Evolutionary conservation across 1,284 basidiomycete genomes (phyloP).

Genomic region (Tilletia walkeri): DNA sequence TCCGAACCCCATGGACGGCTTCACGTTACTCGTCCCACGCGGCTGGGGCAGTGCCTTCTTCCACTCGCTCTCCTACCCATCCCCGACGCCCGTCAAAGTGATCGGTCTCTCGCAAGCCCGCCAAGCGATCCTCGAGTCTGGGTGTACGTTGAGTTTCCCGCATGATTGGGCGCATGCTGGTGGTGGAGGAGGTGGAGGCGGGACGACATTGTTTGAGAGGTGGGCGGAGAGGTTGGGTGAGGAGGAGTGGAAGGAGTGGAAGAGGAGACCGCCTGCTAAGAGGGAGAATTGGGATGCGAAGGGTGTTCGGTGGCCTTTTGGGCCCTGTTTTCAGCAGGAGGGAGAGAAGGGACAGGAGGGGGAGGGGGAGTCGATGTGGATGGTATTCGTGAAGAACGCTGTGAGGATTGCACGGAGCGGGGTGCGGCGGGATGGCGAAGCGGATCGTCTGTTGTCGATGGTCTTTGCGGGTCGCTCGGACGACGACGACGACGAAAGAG

Average conservation of each 20-base stretch:
- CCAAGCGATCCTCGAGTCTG: constrained; percentile 26
- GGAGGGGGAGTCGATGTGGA: constrained; percentile 24
- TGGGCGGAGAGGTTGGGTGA: neutral
- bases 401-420: constrained; percentile 6
- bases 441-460: too few relatives aligned
- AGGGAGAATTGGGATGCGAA: constrained; percentile 31
- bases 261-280: constrained; percentile 44
- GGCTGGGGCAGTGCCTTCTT: constrained; percentile 52
- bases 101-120: constrained; percentile 44
- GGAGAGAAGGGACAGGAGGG: neutral
- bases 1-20: constrained; percentile 22
- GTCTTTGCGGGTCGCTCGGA: neutral
- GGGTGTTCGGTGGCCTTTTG: constrained; percentile 20
- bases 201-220: neutral
- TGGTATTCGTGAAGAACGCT: constrained; percentile 18
- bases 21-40: constrained; percentile 46
- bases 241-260: constrained; percentile 32
- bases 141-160: constrained; percentile 25
- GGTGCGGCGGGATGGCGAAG: neutral
- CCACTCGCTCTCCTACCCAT: constrained; percentile 41
- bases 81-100: constrained; percentile 40
- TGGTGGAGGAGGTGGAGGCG: neutral
- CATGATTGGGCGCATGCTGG: constrained; percentile 15
- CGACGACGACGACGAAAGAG: neutral
- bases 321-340: constrained; percentile 9